These are phyloP conservation scores for Drechslera avenae DNA, from an alignment of 2,329 filamentous ascomycete species.

Conservation along the genomic window DNA sequence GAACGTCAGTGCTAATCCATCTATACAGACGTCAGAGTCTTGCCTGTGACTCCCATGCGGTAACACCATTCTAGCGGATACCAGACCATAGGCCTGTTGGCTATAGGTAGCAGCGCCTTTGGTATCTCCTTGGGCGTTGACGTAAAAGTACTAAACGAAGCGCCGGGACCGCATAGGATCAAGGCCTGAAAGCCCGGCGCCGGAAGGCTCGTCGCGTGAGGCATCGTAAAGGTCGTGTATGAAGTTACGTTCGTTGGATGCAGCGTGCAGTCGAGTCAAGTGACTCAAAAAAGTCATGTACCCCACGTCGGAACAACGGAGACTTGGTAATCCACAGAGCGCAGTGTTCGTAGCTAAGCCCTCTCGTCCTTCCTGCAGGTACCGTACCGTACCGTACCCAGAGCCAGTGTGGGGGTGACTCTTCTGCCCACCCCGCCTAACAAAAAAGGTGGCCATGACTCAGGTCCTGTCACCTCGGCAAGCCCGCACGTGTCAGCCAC, in stretches of 20 bases:
- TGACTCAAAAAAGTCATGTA: no score
- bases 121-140: conserved; percentile 79
- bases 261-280: not conserved
- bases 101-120: conserved; percentile 81
- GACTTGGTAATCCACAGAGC: no score
- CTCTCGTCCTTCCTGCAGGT: no score
- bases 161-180: conserved; percentile 81
- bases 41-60: conserved; percentile 76
- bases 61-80: conserved; percentile 87
- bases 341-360: no score
- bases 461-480: conserved; percentile 9
- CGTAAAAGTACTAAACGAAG: conserved; percentile 81
- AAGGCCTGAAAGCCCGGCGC: conserved; percentile 80
- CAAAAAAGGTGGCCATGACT: conserved; percentile 15
- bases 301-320: no score
- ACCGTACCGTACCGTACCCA: no score
- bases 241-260: not conserved
- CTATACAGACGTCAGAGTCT: not conserved
- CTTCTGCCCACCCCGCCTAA: conserved; percentile 14
- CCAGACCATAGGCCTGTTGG: conserved; percentile 88
- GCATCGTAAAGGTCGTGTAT: conserved; percentile 59
- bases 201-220: conserved; percentile 72
- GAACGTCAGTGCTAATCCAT: conserved; percentile 1
- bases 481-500: conserved; percentile 14
- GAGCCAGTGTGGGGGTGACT: no score